Conservation (phyloP, 2,329 filamentous ascomycete species). For the Dactylonectria estremocensis region DNA sequence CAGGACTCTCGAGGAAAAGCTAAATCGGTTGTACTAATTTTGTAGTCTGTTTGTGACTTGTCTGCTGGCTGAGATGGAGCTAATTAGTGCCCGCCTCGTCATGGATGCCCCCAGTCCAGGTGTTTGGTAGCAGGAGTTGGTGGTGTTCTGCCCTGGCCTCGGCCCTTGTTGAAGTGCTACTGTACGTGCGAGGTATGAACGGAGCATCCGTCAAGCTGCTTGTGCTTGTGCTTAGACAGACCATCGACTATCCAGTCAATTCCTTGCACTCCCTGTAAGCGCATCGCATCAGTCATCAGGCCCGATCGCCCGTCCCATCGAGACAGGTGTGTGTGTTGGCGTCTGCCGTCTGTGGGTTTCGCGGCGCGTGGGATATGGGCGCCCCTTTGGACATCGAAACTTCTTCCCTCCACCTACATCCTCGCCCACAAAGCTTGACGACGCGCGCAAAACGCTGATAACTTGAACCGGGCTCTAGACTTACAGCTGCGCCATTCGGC, state of each 20-base stretch:
- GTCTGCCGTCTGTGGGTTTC: constrained; percentile 21
- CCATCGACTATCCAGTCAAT: neutral
- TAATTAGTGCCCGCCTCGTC: constrained; percentile 22
- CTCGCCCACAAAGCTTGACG: constrained; percentile 15
- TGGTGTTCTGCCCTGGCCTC: constrained; percentile 6
- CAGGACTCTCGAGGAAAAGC: constrained; percentile 18
- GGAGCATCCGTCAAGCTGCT: constrained; percentile 14
- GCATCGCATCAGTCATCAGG: constrained; percentile 18
- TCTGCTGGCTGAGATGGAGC: constrained; percentile 20
- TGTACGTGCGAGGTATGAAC: constrained; percentile 9
- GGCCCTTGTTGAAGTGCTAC: constrained; percentile 7
- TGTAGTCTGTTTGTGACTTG: neutral
- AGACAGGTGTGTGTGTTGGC: constrained; percentile 19
- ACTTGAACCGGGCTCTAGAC: constrained; percentile 32
- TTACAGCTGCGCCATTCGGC: constrained; percentile 42
- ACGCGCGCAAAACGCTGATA: constrained; percentile 34
- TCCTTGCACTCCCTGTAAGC: constrained; percentile 8
- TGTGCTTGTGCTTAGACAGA: neutral
- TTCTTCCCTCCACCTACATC: constrained; percentile 14
- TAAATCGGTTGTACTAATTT: neutral
- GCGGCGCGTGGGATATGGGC: constrained; percentile 18
- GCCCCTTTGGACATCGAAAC: constrained; percentile 21
- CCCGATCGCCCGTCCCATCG: constrained; percentile 20
- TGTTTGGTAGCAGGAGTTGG: neutral
- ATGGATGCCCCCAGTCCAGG: constrained; percentile 9